A percentile compares a stretch with the other conserved stretches of the same genome.
phyloP scores from a whole-genome alignment of 169 alveolate species.

The Plasmodium berghei region DNA sequence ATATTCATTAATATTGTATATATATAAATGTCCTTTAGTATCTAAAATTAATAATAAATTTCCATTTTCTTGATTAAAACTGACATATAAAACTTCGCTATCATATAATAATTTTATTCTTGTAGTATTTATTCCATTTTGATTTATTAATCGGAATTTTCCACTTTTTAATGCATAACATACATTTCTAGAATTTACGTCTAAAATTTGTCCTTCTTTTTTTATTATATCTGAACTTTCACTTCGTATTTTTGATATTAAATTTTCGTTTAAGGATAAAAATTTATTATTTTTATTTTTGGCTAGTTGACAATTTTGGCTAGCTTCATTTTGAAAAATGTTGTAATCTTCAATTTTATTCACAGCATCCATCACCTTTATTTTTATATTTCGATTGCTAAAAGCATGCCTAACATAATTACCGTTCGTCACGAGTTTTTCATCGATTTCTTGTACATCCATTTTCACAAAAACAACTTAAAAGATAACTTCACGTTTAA shows the following conservation, averaged over 20 bases:
- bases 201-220: slow-evolving; percentile 73
- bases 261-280: slow-evolving; percentile 35
- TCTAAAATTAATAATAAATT: slow-evolving; percentile 43
- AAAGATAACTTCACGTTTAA: not conserved
- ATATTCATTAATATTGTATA: slow-evolving; percentile 67
- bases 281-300: slow-evolving; percentile 14
- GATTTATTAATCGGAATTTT: slow-evolving; percentile 73
- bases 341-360: not conserved
- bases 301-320: too few relatives aligned
- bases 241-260: slow-evolving; percentile 65
- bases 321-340: too few relatives aligned
- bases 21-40: slow-evolving; percentile 66
- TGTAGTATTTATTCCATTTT: slow-evolving; percentile 64
- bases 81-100: slow-evolving; percentile 58
- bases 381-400: slow-evolving; percentile 25
- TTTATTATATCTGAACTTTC: slow-evolving; percentile 59
- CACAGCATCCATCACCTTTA: slow-evolving; percentile 12
- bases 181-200: slow-evolving; percentile 64
- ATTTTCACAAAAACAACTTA: slow-evolving; percentile 1
- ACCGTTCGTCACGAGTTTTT: slow-evolving; percentile 23
- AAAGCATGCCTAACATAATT: slow-evolving; percentile 44
- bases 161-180: slow-evolving; percentile 68
- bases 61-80: slow-evolving; percentile 64
- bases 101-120: slow-evolving; percentile 69
- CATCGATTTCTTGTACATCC: slow-evolving; percentile 49